phyloP scores from a whole-genome alignment of 257 asterid genomes.

The Gardenia jasminoides region DNA sequence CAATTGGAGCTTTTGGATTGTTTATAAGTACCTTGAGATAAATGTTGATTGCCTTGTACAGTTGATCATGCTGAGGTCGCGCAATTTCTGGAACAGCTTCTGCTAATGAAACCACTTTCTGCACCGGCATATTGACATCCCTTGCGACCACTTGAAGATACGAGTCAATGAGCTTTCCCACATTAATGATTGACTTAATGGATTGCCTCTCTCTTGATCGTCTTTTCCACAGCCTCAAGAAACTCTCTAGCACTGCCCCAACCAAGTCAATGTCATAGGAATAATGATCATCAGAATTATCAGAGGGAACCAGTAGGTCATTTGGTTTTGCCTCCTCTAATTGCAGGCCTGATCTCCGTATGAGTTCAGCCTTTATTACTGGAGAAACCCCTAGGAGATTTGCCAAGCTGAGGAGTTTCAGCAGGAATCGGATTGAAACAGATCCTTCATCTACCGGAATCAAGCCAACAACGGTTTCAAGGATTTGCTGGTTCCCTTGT shows the following conservation, averaged over 20 bases:
- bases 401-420: slow-evolving; percentile 47
- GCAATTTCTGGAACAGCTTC: slow-evolving; percentile 63
- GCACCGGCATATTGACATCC: slow-evolving; percentile 39
- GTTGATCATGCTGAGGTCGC: slow-evolving; percentile 59
- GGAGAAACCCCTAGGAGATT: slow-evolving; percentile 44
- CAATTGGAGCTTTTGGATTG: not conserved
- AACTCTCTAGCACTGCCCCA: slow-evolving; percentile 50
- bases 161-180: slow-evolving; percentile 57
- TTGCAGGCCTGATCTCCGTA: slow-evolving; percentile 55
- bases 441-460: slow-evolving; percentile 65
- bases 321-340: slow-evolving; percentile 54
- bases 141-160: slow-evolving; percentile 61
- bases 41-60: slow-evolving; percentile 58
- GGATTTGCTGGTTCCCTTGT: slow-evolving; percentile 35
- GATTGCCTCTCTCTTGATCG: slow-evolving; percentile 35
- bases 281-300: slow-evolving; percentile 19
- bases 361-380: slow-evolving; percentile 53
- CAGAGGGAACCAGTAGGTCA: slow-evolving; percentile 47
- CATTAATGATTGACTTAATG: slow-evolving; percentile 26
- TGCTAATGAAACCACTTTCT: slow-evolving; percentile 55
- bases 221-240: slow-evolving; percentile 62
- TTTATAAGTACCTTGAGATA: slow-evolving; percentile 52
- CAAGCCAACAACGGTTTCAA: slow-evolving; percentile 59
- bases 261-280: slow-evolving; percentile 47
- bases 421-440: slow-evolving; percentile 62